These are phyloP conservation scores for Hydnomerulius pinastri DNA, from an alignment of 768 basidiomycete genomes.

Conservation along the genomic window DNA sequence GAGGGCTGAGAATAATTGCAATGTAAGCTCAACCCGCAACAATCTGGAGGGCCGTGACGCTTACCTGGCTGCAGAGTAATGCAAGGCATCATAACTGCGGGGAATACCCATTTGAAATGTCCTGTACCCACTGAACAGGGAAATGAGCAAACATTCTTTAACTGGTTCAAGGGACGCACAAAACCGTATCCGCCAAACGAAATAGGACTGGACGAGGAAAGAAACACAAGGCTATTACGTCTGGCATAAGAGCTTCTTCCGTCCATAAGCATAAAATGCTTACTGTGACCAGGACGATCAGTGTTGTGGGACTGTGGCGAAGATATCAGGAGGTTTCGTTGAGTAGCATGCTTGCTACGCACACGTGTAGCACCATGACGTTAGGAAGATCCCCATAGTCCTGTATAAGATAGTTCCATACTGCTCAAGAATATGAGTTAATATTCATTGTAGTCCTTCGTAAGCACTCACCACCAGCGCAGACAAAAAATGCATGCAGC, in stretches of 20 bases:
- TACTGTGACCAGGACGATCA: neutral
- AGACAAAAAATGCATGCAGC: neutral
- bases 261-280: neutral
- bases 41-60: too few relatives aligned
- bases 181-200: neutral
- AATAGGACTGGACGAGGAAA: neutral
- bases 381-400: neutral
- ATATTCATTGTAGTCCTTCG: neutral
- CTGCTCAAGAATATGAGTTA: neutral
- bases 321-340: neutral
- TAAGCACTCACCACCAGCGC: neutral
- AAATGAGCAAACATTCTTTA: neutral
- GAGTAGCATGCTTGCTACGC: neutral
- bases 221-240: neutral
- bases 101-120: neutral
- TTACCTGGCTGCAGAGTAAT: neutral
- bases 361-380: neutral
- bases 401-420: neutral
- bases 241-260: neutral
- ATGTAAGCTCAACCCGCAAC: too few relatives aligned
- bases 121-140: neutral
- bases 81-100: neutral
- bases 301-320: neutral
- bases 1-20: too few relatives aligned
- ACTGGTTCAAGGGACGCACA: neutral